Percentiles rank a stretch among this genome's conserved stretches.
These are phyloP conservation scores for Lolium rigidum DNA, from an alignment of 176 grass and related monocot species.

Conservation along the genomic window DNA sequence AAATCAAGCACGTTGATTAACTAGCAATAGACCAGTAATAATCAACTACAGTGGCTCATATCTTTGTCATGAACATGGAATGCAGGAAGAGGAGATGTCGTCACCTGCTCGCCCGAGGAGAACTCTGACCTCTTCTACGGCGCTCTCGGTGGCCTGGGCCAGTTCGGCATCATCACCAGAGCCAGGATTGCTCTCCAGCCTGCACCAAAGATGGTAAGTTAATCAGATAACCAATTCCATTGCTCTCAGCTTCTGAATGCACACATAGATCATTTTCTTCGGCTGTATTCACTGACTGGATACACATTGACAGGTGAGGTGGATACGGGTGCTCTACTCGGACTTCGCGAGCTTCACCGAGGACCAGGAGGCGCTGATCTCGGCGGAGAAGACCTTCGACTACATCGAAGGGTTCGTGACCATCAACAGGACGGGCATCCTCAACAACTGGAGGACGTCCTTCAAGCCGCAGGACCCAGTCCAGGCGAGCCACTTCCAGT, in stretches of 20 bases:
- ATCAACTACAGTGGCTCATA: slow-evolving; percentile 20
- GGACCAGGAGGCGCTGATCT: slow-evolving; percentile 93
- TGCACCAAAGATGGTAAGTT: slow-evolving; percentile 84
- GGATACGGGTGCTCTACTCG: slow-evolving; percentile 90
- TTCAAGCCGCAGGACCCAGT: slow-evolving; percentile 82
- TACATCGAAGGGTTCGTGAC: slow-evolving; percentile 96
- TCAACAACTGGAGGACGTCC: slow-evolving; percentile 92
- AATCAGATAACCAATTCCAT: slow-evolving; percentile 17
- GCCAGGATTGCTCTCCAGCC: slow-evolving; percentile 83
- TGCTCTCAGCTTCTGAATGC: neutral
- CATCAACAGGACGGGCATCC: slow-evolving; percentile 88
- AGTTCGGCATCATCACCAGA: slow-evolving; percentile 92
- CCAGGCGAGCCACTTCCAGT: slow-evolving; percentile 76
- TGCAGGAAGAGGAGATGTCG: slow-evolving; percentile 79
- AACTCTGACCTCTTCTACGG: slow-evolving; percentile 89
- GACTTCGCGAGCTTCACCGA: slow-evolving; percentile 83
- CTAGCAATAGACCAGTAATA: neutral
- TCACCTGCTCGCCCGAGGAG: slow-evolving; percentile 71
- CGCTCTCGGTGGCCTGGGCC: slow-evolving; percentile 82
- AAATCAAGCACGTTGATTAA: neutral
- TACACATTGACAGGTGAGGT: slow-evolving; percentile 63
- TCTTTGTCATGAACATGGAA: slow-evolving; percentile 11
- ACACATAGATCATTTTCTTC: neutral
- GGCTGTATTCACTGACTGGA: slow-evolving; percentile 2
- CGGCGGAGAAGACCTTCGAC: slow-evolving; percentile 70